Base-by-base conservation (phyloP, 139 green algal species). In the Nannochloris sp. region DNA sequence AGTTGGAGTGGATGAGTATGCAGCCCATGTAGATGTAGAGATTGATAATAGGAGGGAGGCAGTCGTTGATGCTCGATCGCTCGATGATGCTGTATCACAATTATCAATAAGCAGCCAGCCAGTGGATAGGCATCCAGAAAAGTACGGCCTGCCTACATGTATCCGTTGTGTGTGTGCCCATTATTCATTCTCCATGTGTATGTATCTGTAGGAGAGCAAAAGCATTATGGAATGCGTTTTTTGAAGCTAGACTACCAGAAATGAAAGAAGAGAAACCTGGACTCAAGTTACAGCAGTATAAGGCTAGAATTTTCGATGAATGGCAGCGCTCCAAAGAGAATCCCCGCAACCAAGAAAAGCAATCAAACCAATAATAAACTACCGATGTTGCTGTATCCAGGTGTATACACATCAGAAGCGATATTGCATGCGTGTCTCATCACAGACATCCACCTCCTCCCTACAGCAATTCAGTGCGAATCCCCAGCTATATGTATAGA, bases 241-340 rank as follows among this genome's bases (percentile, higher is more conserved):
- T 87, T 57, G 81, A 79, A 56, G 56, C 56, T 25, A 69, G 80
- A 67, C 61, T 91, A 61, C 71, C 82, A 16, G 10, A 68, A 12
- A 71, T 90, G 29, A 78, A 80, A 57, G 40, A 79, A 67, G 79
- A 91, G 60, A 91, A 90, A 77, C 84, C 84, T 6, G 83, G 85
- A 17, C 74, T 91, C 17, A 82, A 84, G 72, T 48, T 66, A 13
- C 56, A 72, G 57, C 82, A 89, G 68, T 85, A 87, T 55, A 78
- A 79, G 67, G 74, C 84, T 29, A 78, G 82, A 73, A 63, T 90
- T 2, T 90, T 86, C 67, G 82, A 88, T 70, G 50, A 72, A 59
- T 86, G 81, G 78, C 78, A 53, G 17, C 17, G 17, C 20, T 53
- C n/a, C n/a, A 23, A 28, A 53, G 16, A 40, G 3, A 40, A 40